Evolutionary conservation across 495 filamentous ascomycete genomes (phyloP).

Genomic region (Tuber umbilicatum): DNA sequence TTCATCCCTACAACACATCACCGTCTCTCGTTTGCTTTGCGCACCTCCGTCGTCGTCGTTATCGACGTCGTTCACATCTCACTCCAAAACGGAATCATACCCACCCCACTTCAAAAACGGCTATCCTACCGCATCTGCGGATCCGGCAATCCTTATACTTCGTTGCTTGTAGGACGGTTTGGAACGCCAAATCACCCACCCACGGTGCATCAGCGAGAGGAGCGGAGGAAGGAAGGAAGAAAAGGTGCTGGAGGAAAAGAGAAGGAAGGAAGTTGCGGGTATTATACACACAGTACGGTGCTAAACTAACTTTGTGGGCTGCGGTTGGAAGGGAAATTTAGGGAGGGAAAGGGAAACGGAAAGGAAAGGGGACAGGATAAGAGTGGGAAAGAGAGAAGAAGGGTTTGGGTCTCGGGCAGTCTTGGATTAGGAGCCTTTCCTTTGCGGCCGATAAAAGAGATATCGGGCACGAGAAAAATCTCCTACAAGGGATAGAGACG

Average conservation of each 20-base stretch:
- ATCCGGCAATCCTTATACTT: not conserved
- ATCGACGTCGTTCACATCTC: not conserved
- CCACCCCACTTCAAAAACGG: not conserved
- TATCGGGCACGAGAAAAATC: not conserved
- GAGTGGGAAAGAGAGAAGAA: not conserved
- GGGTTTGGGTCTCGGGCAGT: not conserved
- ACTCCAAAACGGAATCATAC: not conserved
- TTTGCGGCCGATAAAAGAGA: constrained; percentile 4
- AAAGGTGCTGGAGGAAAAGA: not conserved
- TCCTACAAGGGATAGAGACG: not conserved
- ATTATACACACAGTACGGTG: not conserved
- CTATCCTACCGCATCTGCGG: not conserved
- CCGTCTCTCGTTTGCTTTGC: not conserved
- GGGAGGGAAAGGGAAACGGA: not conserved
- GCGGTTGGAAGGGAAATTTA: not conserved
- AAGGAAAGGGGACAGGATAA: not conserved
- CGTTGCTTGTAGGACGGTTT: not conserved
- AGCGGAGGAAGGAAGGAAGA: not conserved
- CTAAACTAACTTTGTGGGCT: not conserved
- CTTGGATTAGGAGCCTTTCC: not conserved
- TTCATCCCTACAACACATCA: not conserved
- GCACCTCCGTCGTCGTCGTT: not conserved
- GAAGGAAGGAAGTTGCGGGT: not conserved
- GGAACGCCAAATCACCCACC: not conserved
- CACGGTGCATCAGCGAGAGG: not conserved